Conservation (phyloP, 768 basidiomycete species). For the Lactifluus piperatus region DNA sequence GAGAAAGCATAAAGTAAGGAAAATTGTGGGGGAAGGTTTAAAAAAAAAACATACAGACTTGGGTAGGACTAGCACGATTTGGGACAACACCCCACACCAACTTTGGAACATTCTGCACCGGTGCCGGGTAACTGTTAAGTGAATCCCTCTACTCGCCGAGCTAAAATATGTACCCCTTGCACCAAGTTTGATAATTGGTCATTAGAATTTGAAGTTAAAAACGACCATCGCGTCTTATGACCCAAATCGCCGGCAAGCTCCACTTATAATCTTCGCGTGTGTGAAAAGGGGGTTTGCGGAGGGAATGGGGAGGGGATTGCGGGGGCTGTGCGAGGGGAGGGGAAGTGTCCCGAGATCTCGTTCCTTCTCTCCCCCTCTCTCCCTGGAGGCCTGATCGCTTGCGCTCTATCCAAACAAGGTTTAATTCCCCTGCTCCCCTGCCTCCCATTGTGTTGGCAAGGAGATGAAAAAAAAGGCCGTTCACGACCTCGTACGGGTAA, state of each 20-base stretch:
- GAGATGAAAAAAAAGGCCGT: not conserved
- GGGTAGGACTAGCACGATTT: not conserved
- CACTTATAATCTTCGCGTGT: not conserved
- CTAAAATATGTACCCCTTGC: no score
- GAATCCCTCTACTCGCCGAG: no score
- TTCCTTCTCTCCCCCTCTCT: not conserved
- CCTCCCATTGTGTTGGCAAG: constrained; percentile 12
- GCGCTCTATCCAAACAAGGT: constrained; percentile 9
- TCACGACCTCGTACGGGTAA: not conserved
- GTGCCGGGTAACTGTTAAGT: not conserved
- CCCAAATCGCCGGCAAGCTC: not conserved
- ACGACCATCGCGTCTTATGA: not conserved
- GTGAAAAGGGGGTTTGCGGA: not conserved
- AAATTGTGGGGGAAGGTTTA: not conserved
- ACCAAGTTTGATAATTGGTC: not conserved
- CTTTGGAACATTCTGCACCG: constrained; percentile 1
- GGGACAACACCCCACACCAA: not conserved
- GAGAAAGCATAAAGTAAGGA: no score
- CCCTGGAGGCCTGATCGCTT: not conserved
- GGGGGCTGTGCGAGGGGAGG: not conserved
- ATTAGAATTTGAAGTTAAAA: not conserved
- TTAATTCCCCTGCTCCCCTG: no score
- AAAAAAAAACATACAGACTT: not conserved
- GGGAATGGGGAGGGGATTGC: not conserved
- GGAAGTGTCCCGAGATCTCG: not conserved